phyloP scores from a whole-genome alignment of 2,329 filamentous ascomycete genomes.

The Alternaria sp. region DNA sequence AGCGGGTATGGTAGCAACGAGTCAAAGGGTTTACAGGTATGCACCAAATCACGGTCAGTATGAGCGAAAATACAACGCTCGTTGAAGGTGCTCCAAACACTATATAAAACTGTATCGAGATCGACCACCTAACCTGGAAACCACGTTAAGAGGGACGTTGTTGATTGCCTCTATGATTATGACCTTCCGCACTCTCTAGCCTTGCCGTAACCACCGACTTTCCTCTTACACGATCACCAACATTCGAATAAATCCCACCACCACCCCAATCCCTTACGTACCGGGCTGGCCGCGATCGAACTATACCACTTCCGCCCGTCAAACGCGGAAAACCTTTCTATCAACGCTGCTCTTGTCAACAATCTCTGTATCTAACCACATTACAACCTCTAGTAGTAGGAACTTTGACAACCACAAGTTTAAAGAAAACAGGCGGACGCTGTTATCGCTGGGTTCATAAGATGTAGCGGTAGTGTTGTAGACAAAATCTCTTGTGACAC shows the following conservation, averaged over 20 bases:
- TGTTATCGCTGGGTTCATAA: neutral
- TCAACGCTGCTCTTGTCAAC: neutral
- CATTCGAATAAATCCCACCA: neutral
- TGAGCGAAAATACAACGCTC: too few relatives aligned
- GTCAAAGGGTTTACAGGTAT: neutral
- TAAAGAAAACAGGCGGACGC: neutral
- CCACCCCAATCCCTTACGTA: neutral
- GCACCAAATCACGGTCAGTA: neutral
- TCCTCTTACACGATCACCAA: neutral
- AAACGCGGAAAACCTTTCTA: neutral
- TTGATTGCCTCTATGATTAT: neutral
- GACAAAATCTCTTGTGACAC: too few relatives aligned
- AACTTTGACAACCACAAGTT: too few relatives aligned
- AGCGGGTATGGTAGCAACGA: neutral
- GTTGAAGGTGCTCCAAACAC: neutral
- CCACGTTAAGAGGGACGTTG: neutral
- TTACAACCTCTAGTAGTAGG: neutral
- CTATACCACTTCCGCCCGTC: neutral
- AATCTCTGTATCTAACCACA: neutral
- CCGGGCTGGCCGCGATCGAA: neutral
- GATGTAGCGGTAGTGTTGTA: neutral
- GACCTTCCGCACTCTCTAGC: neutral
- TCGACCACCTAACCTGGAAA: neutral
- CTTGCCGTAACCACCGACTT: neutral
- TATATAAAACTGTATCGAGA: neutral